Evolutionary conservation across 2,329 filamentous ascomycete genomes (phyloP).

Genomic region (Colletotrichum camelliae): DNA sequence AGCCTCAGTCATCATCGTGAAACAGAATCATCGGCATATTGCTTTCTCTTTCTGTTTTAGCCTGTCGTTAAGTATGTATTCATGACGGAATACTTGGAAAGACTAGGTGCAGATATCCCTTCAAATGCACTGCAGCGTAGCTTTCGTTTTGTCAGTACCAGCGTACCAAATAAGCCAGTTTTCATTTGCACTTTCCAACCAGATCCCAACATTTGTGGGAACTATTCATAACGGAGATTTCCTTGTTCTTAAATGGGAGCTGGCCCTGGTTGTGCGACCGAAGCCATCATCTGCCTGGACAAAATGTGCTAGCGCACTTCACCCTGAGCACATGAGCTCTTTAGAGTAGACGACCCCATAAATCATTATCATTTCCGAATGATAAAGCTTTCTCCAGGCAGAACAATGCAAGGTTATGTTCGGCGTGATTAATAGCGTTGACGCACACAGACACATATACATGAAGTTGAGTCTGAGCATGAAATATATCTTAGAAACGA

Average conservation of each 20-base stretch:
- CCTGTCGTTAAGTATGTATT: background rate
- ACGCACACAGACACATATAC: background rate
- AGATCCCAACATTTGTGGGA: background rate
- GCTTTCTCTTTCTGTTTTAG: background rate
- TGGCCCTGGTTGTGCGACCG: background rate
- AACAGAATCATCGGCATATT: background rate
- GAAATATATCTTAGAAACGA: background rate
- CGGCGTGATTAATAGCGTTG: background rate
- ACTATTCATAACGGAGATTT: background rate
- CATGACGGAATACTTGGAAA: background rate
- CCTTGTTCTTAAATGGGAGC: fast-evolving
- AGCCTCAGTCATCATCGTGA: fast-evolving
- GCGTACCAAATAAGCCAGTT: background rate
- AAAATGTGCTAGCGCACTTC: background rate
- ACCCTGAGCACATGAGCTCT: fast-evolving
- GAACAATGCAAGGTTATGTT: background rate
- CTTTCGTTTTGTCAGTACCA: background rate
- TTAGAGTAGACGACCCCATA: background rate
- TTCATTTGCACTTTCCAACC: background rate
- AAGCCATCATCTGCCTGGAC: background rate
- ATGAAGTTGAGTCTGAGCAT: background rate
- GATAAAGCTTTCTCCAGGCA: background rate
- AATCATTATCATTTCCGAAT: background rate
- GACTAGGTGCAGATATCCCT: no score
- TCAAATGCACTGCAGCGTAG: background rate